These are phyloP conservation scores for Solanum hybrid DNA, from an alignment of 305 asterid species.

Conservation along the genomic window DNA sequence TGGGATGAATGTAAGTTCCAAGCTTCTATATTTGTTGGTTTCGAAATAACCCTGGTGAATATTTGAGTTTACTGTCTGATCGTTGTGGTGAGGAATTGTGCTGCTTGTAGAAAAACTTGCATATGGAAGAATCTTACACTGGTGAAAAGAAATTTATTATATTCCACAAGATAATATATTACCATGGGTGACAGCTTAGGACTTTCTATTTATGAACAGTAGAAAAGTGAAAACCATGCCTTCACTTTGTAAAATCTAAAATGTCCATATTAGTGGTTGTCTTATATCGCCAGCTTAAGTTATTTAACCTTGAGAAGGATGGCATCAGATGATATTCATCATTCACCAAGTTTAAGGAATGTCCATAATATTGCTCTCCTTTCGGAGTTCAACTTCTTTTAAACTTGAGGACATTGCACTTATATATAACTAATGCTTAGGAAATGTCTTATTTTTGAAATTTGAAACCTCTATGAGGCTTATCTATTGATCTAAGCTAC, in stretches of 20 bases:
- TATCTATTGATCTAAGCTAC: background rate
- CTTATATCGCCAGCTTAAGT: background rate
- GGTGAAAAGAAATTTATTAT: background rate
- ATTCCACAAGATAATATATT: background rate
- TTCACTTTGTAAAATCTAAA: background rate
- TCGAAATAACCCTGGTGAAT: background rate
- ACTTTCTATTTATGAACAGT: background rate
- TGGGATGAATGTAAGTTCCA: conserved; percentile 71
- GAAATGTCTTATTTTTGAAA: background rate
- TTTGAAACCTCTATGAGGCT: background rate
- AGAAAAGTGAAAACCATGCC: background rate
- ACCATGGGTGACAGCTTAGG: background rate
- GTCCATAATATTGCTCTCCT: background rate
- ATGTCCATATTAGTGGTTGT: background rate
- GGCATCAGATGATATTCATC: background rate
- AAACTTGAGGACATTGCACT: background rate
- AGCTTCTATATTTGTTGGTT: background rate
- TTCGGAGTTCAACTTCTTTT: background rate
- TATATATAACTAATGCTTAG: background rate
- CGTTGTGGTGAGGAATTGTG: background rate
- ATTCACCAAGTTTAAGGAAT: background rate
- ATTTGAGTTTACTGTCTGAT: background rate
- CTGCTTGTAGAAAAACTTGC: background rate
- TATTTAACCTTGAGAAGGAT: background rate
- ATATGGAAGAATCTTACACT: background rate